Conservation (phyloP, 257 asterid species). For the Cruciata laevipes region DNA sequence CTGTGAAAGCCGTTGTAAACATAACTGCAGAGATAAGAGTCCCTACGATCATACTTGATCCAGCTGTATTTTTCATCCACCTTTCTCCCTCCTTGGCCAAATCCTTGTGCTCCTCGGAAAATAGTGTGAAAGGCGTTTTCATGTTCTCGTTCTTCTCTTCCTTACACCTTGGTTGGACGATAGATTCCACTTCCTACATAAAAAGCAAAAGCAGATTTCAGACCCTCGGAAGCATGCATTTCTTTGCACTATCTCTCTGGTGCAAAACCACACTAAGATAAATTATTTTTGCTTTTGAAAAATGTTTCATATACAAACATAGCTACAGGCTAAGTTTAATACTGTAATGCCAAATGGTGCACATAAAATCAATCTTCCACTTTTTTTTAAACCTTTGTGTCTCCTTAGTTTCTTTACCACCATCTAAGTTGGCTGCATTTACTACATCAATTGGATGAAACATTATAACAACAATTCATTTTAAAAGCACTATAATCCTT, state of each 20-base stretch:
- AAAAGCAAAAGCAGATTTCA: not conserved
- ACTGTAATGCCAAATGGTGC: not conserved
- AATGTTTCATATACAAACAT: too few species aligned
- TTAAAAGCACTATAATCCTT: not conserved
- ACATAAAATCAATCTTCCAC: not conserved
- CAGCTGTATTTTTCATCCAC: conserved; percentile 36
- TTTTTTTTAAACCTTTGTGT: not conserved
- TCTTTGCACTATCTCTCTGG: not conserved
- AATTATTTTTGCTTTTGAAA: too few species aligned
- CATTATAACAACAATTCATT: not conserved
- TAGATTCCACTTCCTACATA: conserved; percentile 30
- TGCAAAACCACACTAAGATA: not conserved
- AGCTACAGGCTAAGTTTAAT: too few species aligned
- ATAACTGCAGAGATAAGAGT: conserved; percentile 30
- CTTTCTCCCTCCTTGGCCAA: conserved; percentile 27
- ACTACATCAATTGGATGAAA: not conserved
- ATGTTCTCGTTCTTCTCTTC: conserved; percentile 14
- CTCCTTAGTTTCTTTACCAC: not conserved
- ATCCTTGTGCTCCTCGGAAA: conserved; percentile 20
- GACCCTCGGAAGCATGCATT: not conserved
- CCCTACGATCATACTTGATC: conserved; percentile 31
- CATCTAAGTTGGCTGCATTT: not conserved
- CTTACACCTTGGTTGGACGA: conserved; percentile 23
- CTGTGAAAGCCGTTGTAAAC: conserved; percentile 31
- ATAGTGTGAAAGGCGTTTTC: conserved; percentile 14